Base-by-base conservation (phyloP, 257 asterid species). In the Phtheirospermum japonicum region DNA sequence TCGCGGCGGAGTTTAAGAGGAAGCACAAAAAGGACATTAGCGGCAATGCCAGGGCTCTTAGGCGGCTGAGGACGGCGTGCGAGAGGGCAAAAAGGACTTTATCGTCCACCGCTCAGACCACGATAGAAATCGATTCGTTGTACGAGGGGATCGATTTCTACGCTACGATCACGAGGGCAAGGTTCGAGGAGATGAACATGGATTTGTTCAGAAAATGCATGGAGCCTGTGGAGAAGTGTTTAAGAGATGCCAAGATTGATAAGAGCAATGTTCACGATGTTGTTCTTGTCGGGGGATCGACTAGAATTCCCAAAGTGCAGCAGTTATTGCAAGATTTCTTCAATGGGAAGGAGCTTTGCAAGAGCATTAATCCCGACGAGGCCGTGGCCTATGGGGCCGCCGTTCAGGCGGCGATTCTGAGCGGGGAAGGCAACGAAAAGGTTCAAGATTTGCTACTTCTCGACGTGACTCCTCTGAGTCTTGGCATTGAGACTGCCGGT, bases 181-280 rank as follows among this genome's bases (percentile, higher is more conserved):
- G 80, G 13, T 75, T 75, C 0, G 80, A 75, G 74, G 80, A 75
- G 19, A 65, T 75, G 16, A 71, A 71, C 52, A 75, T 75, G 80
- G 80, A 75, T 17, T 13, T 71, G 65, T 75, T 75, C 10, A 71
- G 76, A 1, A 75, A 75, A 32, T 75, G 80, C 32, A 75, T 75
- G 76, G 80, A 75, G 66, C 80, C 80, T 0, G 80, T 71, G 8
- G 80, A 75, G 74, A 75, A 75, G 69, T 75, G 80, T 28, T 63
- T 75, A 74, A 63, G 80, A 53, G 80, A 75, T 1, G 80, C 77
- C 0, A 75, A 71, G 59, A 75, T 71, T 65, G 80, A 75, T n/a
- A 75, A 75, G 16, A 71, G 54, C 53, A 17, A 5, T 6, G 74
- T 75, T 0, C 59, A 75, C 28, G 80, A 75, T 6, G 71, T 75